Base-by-base conservation (phyloP, 2,329 filamentous ascomycete genomes). In the Fusarium metavorans region DNA sequence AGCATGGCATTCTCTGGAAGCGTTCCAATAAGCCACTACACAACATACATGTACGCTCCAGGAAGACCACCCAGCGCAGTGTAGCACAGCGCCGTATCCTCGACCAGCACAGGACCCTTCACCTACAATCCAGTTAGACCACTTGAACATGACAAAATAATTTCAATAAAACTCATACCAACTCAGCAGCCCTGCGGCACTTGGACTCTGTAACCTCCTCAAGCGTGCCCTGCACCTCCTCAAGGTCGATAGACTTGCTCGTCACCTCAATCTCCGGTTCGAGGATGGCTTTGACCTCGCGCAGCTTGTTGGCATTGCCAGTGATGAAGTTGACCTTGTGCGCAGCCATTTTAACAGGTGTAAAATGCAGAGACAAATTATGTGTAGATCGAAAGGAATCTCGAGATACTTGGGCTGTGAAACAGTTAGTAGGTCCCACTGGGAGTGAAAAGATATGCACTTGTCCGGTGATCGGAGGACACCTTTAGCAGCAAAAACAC, bases 71-170 rank as follows among this genome's bases (percentile, higher is more conserved):
- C 91, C 71, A 98, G 89, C 23, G 96, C 95, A 80, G 94, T 92
- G 82, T 98, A 99, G 86, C 95, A 97, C 58, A 99, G 88, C 76
- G 95, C 95, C 18, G 97, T 99, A 83, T 99, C 97, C 84, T 99
- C 97, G 13, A 98, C 96, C 43, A 99, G 88, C 10, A 98, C 97
- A 5, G 97, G 95, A 1, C 95, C 95, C 79, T 93, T 87, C 57
- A 97, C 84, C 95, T 97, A 66, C 56, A 70, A 60, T 56, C 52
- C 50, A 25, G 41, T 74, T 70, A 62, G 50, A n/a, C 50, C n/a
- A 13, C 20, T 43, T 56, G 45, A 41, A 35, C 20, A 37, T 27
- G 8, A 18, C 54, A 27, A 27, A 25, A 13, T 14, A 18, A 10
- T 16, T 6, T 30, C 16, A 30, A 30, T 27, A 30, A 10, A 52